Conservation (phyloP, 1,139 yeast genomes). For the Nakaseomyces nivariensis region DNA sequence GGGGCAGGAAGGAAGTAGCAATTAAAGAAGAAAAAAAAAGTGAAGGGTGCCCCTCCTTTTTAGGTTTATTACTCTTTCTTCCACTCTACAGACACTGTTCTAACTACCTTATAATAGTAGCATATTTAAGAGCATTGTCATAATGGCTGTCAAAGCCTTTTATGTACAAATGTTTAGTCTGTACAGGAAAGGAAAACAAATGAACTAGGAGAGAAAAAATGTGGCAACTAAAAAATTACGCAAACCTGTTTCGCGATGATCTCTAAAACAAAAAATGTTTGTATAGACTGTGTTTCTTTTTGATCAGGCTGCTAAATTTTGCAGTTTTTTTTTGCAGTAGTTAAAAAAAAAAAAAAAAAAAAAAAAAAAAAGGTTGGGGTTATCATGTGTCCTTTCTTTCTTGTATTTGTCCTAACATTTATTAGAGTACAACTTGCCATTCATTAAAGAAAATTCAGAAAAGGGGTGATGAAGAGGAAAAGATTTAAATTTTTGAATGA, state of each 20-base stretch:
- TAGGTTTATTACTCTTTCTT: no score
- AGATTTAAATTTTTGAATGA: no score
- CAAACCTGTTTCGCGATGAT: neutral
- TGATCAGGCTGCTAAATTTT: neutral
- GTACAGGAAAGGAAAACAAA: neutral
- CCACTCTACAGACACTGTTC: no score
- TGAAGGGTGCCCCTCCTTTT: neutral
- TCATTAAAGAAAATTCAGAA: no score
- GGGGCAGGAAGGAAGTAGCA: neutral
- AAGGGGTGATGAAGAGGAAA: no score
- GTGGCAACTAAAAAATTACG: neutral
- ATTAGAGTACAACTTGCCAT: no score
- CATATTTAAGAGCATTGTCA: no score
- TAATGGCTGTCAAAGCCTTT: no score
- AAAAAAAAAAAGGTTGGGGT: neutral
- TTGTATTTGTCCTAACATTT: neutral
- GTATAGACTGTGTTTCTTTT: no score
- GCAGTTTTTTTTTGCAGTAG: neutral
- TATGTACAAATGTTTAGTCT: no score
- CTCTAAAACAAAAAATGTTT: neutral
- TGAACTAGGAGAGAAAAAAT: neutral
- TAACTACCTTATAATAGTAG: no score
- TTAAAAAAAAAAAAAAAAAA: no score
- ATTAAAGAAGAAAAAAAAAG: neutral
- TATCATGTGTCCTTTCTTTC: neutral